Percentiles rank a stretch among this genome's conserved stretches.
Conservation (phyloP, 192 early-diverging fungal species). For the Pilaira anomala region DNA sequence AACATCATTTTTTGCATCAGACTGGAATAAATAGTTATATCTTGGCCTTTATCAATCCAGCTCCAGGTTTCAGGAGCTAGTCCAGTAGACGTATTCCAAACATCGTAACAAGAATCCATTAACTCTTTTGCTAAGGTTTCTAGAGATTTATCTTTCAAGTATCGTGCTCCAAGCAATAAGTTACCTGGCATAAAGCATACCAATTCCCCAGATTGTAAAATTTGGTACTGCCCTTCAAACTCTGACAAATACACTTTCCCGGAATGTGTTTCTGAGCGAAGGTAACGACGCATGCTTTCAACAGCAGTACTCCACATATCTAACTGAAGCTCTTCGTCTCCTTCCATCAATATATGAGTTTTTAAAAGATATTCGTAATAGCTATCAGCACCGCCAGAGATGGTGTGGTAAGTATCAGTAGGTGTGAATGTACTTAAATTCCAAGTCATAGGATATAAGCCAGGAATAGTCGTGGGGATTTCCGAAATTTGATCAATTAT, state of each 20-base stretch:
- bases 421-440: slow-evolving; percentile 35
- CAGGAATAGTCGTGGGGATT: slow-evolving; percentile 44
- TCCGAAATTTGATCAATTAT: slow-evolving; percentile 48
- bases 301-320: slow-evolving; percentile 37
- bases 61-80: slow-evolving; percentile 48
- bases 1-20: background rate
- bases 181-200: slow-evolving; percentile 57
- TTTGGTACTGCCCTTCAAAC: slow-evolving; percentile 7
- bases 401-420: slow-evolving; percentile 26
- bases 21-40: background rate
- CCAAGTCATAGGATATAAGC: slow-evolving; percentile 57
- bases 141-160: slow-evolving; percentile 35
- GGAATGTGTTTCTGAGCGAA: slow-evolving; percentile 20
- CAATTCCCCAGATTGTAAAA: slow-evolving; percentile 31
- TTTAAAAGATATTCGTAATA: slow-evolving; percentile 65
- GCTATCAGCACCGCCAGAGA: slow-evolving; percentile 52
- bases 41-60: slow-evolving; percentile 22
- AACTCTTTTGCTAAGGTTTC: slow-evolving; percentile 39
- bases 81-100: slow-evolving; percentile 46
- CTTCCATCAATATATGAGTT: slow-evolving; percentile 46
- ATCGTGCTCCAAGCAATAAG: slow-evolving; percentile 45
- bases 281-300: slow-evolving; percentile 20
- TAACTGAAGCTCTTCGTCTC: slow-evolving; percentile 30
- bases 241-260: slow-evolving; percentile 23
- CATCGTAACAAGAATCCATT: slow-evolving; percentile 44